Evolutionary conservation across 805 yeast species (phyloP), one percentile per base, ranked within the genome.

Genomic region (Grigorovia yakushimaensis): DNA sequence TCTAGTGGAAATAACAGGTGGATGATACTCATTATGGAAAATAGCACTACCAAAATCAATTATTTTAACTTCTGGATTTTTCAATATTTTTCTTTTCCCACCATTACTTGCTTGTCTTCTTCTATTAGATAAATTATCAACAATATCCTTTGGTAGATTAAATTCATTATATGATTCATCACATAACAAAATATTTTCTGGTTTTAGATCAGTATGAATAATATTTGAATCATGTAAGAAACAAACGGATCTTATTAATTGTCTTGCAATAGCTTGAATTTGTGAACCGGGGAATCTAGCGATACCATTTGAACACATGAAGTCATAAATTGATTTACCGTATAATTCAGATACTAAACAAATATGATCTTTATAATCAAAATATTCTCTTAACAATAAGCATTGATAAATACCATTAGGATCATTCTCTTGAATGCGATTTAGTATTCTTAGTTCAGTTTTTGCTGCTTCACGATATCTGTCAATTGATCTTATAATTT

Each of bases 11-110:
- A 93, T 96, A 15, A 93, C 81, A 19, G 84, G 79, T 3, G 94
- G 81, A 70, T 93, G 99, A 62, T 85, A 88, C 67, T 93, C 98
- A 65, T 89, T 95, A 56, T 85, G 77, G 59, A 93, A 93, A 4
- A 94, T 81, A 0, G 98, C 96, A 38, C 93, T 81, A n/a, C 99
- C 99, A 66, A 93, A 93, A 68, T 93, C 99, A 51, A 93, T 93
- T 23, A 91, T 77, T 62, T 87, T 88, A 47, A 93, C 86, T 51
- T 79, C 74, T 1, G 98, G 95, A 61, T 85, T 81, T 43, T 73
- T 75, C 52, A 93, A 73, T 13, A 64, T 48, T 49, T 58, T 64
- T 30, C 67, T 53, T 40, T 58, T 58, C 10, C 68, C 67, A 35
- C 62, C 64, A 44, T 55, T 48, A 43, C 63, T 55, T 5, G 68